phyloP scores from a whole-genome alignment of 2,329 filamentous ascomycete species.

The Emericellopsis atlantica region DNA sequence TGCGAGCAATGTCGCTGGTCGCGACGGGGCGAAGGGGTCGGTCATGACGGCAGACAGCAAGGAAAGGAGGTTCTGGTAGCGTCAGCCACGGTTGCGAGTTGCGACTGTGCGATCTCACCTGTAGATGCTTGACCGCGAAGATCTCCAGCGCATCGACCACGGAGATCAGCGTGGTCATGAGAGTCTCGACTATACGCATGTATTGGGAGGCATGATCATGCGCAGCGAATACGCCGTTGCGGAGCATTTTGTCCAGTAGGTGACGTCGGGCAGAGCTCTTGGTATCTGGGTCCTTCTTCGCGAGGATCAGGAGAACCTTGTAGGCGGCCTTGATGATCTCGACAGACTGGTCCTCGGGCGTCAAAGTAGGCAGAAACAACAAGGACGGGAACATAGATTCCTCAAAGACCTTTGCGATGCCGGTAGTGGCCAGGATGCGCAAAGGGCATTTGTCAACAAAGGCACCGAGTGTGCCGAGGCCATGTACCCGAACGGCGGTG shows the following conservation, averaged over 20 bases:
- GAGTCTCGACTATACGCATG: conserved; percentile 38
- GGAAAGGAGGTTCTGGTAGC: conserved; percentile 47
- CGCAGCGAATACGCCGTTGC: conserved; percentile 41
- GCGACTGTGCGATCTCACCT: conserved; percentile 24
- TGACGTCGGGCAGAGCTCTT: conserved; percentile 13
- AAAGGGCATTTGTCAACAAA: conserved; percentile 44
- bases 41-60: conserved; percentile 52
- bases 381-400: conserved; percentile 60
- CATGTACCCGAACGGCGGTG: conserved; percentile 36
- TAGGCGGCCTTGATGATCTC: conserved; percentile 54
- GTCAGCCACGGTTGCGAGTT: neutral
- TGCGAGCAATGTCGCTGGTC: conserved; percentile 38
- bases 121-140: conserved; percentile 53
- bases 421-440: conserved; percentile 44
- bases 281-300: conserved; percentile 11
- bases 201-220: conserved; percentile 48
- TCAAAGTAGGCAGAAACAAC: conserved; percentile 65
- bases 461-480: conserved; percentile 36
- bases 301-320: conserved; percentile 49
- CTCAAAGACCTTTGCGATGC: conserved; percentile 55
- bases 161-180: conserved; percentile 35
- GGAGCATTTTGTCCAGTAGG: conserved; percentile 40
- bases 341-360: conserved; percentile 58
- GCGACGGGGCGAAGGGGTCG: conserved; percentile 52
- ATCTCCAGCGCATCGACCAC: conserved; percentile 48